These are phyloP conservation scores for Globisporangium echinulatum DNA, from an alignment of 352 stramenopile genomes.

Conservation along the genomic window DNA sequence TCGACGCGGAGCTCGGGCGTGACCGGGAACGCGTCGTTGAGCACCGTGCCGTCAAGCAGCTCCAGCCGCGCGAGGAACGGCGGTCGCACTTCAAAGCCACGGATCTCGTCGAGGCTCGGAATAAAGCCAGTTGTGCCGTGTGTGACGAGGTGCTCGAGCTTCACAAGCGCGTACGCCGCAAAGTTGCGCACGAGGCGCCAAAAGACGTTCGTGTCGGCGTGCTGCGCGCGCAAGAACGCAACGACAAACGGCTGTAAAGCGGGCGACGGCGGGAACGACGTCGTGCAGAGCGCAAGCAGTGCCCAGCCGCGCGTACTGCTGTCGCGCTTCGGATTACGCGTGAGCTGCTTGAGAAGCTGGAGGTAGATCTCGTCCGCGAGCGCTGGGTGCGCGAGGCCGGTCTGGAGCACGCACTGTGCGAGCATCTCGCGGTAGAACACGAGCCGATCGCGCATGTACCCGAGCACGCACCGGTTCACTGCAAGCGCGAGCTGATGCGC, in stretches of 20 bases:
- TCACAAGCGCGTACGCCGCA: slow-evolving; percentile 88
- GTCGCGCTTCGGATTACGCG: slow-evolving; percentile 88
- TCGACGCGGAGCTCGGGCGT: slow-evolving; percentile 89
- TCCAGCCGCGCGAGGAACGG: slow-evolving; percentile 92
- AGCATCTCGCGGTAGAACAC: slow-evolving; percentile 93
- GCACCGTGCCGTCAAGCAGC: slow-evolving; percentile 86
- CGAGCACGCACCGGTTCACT: slow-evolving; percentile 91
- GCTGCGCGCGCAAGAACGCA: slow-evolving; percentile 87
- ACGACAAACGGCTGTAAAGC: slow-evolving; percentile 88
- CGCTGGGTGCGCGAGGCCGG: slow-evolving; percentile 79
- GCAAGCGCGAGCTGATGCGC: slow-evolving; percentile 56
- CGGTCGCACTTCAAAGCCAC: slow-evolving; percentile 88
- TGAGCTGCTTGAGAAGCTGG: slow-evolving; percentile 92
- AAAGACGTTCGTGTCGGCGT: slow-evolving; percentile 61
- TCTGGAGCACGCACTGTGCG: slow-evolving; percentile 91
- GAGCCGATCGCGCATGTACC: slow-evolving; percentile 93
- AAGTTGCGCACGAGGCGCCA: slow-evolving; percentile 83
- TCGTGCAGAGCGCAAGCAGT: slow-evolving; percentile 90
- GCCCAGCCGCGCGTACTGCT: slow-evolving; percentile 90
- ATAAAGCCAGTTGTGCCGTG: slow-evolving; percentile 90
- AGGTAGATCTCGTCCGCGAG: slow-evolving; percentile 93
- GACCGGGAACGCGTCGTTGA: slow-evolving; percentile 90
- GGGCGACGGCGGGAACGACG: slow-evolving; percentile 85
- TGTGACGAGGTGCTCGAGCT: slow-evolving; percentile 86
- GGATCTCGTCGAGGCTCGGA: slow-evolving; percentile 90